These are phyloP conservation scores for Trametes punicea DNA, from an alignment of 768 basidiomycete genomes.

Conservation along the genomic window DNA sequence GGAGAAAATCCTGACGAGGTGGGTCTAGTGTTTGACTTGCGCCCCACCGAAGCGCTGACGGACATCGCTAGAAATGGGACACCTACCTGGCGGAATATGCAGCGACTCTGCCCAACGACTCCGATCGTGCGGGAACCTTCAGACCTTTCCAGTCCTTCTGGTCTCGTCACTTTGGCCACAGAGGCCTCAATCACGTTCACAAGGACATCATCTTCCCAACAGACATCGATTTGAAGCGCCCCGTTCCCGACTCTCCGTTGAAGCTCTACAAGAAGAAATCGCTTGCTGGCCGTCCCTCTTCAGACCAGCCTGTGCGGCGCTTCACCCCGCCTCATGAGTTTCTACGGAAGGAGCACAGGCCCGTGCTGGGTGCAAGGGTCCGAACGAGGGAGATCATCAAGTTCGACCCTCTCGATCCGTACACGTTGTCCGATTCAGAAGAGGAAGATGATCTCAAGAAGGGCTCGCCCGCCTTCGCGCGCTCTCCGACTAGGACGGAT, in stretches of 20 bases:
- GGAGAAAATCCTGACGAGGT: slow-evolving; percentile 73
- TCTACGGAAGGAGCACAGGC: slow-evolving; percentile 17
- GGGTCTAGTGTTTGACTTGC: slow-evolving; percentile 6
- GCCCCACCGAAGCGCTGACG: not conserved
- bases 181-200: slow-evolving; percentile 18
- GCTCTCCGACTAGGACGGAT: slow-evolving; percentile 20
- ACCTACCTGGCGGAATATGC: slow-evolving; percentile 59
- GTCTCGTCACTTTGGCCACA: slow-evolving; percentile 36
- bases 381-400: slow-evolving; percentile 43
- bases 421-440: slow-evolving; percentile 21
- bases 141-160: slow-evolving; percentile 51
- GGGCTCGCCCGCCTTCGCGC: slow-evolving; percentile 16
- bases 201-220: slow-evolving; percentile 29
- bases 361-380: slow-evolving; percentile 21
- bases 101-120: slow-evolving; percentile 43
- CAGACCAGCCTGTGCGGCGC: slow-evolving; percentile 13
- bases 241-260: slow-evolving; percentile 14
- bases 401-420: slow-evolving; percentile 31
- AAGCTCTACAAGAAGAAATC: slow-evolving; percentile 23
- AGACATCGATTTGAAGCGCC: slow-evolving; percentile 25
- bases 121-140: slow-evolving; percentile 55
- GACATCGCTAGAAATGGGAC: slow-evolving; percentile 57
- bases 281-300: slow-evolving; percentile 12
- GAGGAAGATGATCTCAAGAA: slow-evolving; percentile 35
- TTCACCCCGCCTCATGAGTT: slow-evolving; percentile 19